A percentile compares a stretch with the other conserved stretches of the same genome.
Conservation (phyloP, 2,329 filamentous ascomycete genomes). For the Pyrenochaeta sp. region DNA sequence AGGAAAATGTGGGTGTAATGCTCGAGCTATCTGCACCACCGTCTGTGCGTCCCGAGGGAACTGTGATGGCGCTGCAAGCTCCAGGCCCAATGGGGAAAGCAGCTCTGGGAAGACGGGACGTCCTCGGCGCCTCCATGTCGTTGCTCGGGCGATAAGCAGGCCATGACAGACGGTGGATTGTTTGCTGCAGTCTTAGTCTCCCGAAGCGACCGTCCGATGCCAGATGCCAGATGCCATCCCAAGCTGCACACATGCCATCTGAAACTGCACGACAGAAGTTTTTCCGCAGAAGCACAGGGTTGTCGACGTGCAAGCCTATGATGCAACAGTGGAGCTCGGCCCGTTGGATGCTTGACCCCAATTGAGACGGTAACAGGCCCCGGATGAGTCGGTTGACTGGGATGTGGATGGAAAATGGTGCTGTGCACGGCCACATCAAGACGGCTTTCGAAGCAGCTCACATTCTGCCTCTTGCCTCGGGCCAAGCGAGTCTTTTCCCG, state of each 20-base stretch:
- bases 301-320: slow-evolving; percentile 18
- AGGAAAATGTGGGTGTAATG: too few species aligned
- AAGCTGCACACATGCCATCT: too few species aligned
- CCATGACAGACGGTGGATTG: slow-evolving; percentile 3
- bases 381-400: slow-evolving; percentile 28
- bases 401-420: slow-evolving; percentile 32
- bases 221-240: not conserved
- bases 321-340: slow-evolving; percentile 31
- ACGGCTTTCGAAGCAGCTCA: slow-evolving; percentile 8
- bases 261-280: slow-evolving; percentile 23
- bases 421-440: slow-evolving; percentile 27
- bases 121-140: slow-evolving; percentile 16
- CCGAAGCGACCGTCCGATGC: not conserved
- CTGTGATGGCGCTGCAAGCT: slow-evolving; percentile 5
- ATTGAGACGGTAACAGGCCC: slow-evolving; percentile 9
- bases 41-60: slow-evolving; percentile 14
- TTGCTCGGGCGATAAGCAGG: slow-evolving; percentile 18
- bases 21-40: not conserved
- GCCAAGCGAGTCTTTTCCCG: slow-evolving; percentile 17
- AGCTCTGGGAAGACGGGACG: slow-evolving; percentile 14
- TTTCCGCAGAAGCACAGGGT: slow-evolving; percentile 5
- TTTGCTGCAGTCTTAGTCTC: slow-evolving; percentile 3
- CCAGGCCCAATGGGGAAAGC: slow-evolving; percentile 6
- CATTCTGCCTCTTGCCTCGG: slow-evolving; percentile 16
- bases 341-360: slow-evolving; percentile 27